Conservation (phyloP, 768 basidiomycete genomes). For the Serendipita sp. region DNA sequence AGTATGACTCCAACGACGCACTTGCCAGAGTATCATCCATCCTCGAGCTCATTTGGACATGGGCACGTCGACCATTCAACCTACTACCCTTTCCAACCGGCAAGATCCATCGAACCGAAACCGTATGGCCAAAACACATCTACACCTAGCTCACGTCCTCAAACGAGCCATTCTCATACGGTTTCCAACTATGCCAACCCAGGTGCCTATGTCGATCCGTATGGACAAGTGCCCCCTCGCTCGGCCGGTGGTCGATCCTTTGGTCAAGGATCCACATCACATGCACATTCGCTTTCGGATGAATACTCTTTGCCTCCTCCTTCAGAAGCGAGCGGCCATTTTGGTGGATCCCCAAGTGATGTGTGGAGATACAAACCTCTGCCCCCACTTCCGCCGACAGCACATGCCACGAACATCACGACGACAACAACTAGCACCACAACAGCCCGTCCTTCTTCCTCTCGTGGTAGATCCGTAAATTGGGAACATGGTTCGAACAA, state of each 20-base stretch:
- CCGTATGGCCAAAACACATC: background rate
- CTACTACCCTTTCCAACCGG: background rate
- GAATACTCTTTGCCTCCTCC: background rate
- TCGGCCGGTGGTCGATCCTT: background rate
- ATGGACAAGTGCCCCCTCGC: background rate
- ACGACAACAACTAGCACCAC: background rate
- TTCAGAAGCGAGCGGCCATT: background rate
- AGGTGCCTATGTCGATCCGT: background rate
- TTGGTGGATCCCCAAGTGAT: background rate
- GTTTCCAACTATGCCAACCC: background rate
- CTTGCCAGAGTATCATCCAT: background rate
- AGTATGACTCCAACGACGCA: background rate
- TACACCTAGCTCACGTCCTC: background rate
- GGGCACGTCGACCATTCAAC: too few relatives aligned
- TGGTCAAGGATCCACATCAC: background rate
- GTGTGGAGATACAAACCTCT: constrained; percentile 1
- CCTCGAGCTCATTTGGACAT: background rate
- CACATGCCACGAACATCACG: background rate
- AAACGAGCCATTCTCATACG: background rate
- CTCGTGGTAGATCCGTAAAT: too few relatives aligned
- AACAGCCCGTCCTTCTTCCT: background rate
- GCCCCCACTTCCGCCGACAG: constrained; percentile 31
- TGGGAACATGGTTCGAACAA: too few relatives aligned
- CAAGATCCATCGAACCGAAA: background rate
- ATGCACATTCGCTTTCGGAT: background rate